Conservation (phyloP, 2,329 filamentous ascomycete species). For the Ophiostoma perfectum region DNA sequence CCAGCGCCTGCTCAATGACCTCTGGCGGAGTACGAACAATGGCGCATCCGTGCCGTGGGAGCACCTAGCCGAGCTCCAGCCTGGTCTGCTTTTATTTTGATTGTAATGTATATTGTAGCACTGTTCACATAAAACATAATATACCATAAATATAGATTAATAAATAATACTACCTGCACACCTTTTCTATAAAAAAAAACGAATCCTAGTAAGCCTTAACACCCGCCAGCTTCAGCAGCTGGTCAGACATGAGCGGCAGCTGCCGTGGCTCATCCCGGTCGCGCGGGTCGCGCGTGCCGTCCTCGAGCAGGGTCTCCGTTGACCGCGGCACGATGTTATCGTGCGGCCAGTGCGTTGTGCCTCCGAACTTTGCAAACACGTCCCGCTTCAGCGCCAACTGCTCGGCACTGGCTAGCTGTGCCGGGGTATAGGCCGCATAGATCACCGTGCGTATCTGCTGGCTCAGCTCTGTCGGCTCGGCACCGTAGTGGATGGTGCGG, state of each 20-base stretch:
- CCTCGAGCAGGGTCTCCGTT: slow-evolving; percentile 9
- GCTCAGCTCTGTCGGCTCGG: slow-evolving; percentile 29
- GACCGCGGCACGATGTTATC: slow-evolving; percentile 21
- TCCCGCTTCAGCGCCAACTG: slow-evolving; percentile 27
- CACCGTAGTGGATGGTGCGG: slow-evolving; percentile 36
- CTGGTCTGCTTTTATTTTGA: too few species aligned
- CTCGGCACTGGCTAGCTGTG: too few species aligned
- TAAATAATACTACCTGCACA: too few species aligned
- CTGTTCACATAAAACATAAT: too few species aligned
- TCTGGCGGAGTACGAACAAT: background rate
- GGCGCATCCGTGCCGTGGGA: background rate
- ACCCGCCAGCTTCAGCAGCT: slow-evolving; percentile 34
- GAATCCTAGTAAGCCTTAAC: slow-evolving; percentile 30
- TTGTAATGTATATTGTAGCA: too few species aligned
- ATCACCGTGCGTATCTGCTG: slow-evolving; percentile 11
- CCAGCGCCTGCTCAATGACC: background rate
- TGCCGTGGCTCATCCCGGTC: slow-evolving; percentile 32
- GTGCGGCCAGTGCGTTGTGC: slow-evolving; percentile 32
- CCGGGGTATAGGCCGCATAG: too few species aligned
- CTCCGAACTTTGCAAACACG: slow-evolving; percentile 30
- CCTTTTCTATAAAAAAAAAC: too few species aligned
- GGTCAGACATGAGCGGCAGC: slow-evolving; percentile 34
- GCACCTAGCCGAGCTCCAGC: too few species aligned
- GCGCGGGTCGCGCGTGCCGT: too few species aligned
- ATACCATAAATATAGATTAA: too few species aligned